Base-by-base conservation (phyloP, 805 yeast genomes). In the Wickerhamomyces chambardii region DNA sequence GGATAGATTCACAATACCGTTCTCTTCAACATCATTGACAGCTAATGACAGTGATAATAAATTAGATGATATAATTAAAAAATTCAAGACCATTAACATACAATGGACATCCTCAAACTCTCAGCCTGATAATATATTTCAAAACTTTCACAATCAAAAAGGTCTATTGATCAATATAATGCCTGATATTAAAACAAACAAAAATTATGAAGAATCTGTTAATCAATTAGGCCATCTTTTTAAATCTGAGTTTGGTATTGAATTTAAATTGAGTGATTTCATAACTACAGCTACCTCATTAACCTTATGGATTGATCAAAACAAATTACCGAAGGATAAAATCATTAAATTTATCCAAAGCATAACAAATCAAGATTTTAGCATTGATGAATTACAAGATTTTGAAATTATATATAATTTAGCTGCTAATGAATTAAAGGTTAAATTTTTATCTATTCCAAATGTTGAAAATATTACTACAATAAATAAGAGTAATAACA, bases 371-470 rank as follows among this genome's bases (percentile, higher is more conserved):
- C 27, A 6, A 24, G 6, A 12, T 5, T 5, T 24, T 12, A 6
- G 12, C 12, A 11, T 24, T 11, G 15, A 24, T 12, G 12, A 14
- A 6, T 11, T 24, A 12, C 4, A 24, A 24, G 27, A 24, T 24
- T 24, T 24, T 8, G 27, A 24, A 14, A 14, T 24, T 14, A 7
- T 24, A 11, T 24, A 24, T 24, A 24, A 24, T 24, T n/a, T 17
- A 8, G 39, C 45, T 29, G 46, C 45, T 18, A 38, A 35, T 21
- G 45, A 42, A 32, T 30, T 51, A 10, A 22, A 22, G 4, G 21
- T 47, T 4, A 39, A 44, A 24, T 48, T 50, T 50, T 36, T 39
- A 2, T 43, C 50, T 2, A 38, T 43, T 7, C 52, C 53, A 3
- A 36, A 38, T 32, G 48, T 43, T 4, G 15, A 11, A 12, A 35